Base-by-base conservation (phyloP, 2,329 filamentous ascomycete genomes). In the Coleophoma crateriformis region DNA sequence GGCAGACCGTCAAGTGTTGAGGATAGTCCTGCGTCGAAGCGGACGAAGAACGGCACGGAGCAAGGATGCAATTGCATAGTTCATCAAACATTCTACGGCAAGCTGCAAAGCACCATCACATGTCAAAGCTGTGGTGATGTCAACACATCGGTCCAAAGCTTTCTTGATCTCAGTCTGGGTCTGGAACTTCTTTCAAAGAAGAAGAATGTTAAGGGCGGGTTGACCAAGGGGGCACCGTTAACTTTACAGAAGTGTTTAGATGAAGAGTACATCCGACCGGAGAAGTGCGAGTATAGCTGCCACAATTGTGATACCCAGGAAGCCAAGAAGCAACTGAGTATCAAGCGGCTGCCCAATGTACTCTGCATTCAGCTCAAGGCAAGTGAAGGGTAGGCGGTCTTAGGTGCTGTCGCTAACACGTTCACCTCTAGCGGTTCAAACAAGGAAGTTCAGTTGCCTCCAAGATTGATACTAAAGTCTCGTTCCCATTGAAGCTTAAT, bases 361-460 rank as follows among this genome's bases (percentile, higher is more conserved):
- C 71, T 97, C 20, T 90, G 90, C 32, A 88, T 97, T 63, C 92
- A 97, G 63, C 77, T 97, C 37, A 97, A 97, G 79, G 89, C 90
- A 67, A 52, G 27, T 27, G 8, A 27, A 7, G 27, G 27, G 8
- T 27, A 4, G 8, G 27, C 27, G 8, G 8, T 27, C 27, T 27
- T 27, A 4, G 35, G 14, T 38, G 14, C 11, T 38, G 5, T 20
- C 35, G 41, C 35, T 55, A 22, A 55, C 44, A 57, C 8, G 33
- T 34, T 41, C 11, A 35, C 27, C 27, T 17, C 41, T 49, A 82
- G 79, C 73, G 80, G 52, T 90, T 94, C 67, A 87, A 95, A 69
- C 88, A 90, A 66, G 81, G 79, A 54, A 78, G 81, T 53, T 83
- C 88, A 60, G 77, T 84, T 42, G 87, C 88, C 1, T 87, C 87